Base-by-base conservation (phyloP, 495 filamentous ascomycete species). In the Daldinia loculata region DNA sequence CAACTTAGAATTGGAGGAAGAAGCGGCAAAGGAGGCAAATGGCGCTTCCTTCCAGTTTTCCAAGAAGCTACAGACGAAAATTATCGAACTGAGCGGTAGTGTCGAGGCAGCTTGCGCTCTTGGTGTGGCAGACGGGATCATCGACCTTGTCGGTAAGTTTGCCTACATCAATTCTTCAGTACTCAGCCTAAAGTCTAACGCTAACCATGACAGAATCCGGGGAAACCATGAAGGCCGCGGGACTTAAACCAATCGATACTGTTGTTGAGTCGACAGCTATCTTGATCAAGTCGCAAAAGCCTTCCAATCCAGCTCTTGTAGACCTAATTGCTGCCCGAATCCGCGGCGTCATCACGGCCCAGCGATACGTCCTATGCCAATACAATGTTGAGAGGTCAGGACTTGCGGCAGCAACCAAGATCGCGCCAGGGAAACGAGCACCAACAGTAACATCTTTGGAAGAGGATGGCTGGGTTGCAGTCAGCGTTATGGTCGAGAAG, bases 181-280 rank as follows among this genome's bases (percentile, higher is more conserved):
- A 26, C 17, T 45, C 38, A 6, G 7, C 4, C 30, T n/a, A 32
- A 9, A 43, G 63, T 34, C 14, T 34, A 26, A 53, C 36, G 62
- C 63, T 66, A 26, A 66, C n/a, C 19, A 53, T 48, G 11, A 6
- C 66, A 97, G 95, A 99, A 87, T 99, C 95, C 39, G 95, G 95
- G 55, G 94, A 98, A 76, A 99, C 95, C 11, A 99, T 99, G 95
- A 93, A 91, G 75, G 95, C 94, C 2, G 95, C 95, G 36, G 96
- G 96, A n/a, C 85, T 99, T 48, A 96, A 95, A 79, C 88, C 96
- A 67, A 97, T 99, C 75, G 94, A 93, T 68, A 99, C 95, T 2
- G 93, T 99, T 17, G 84, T 97, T 29, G 89, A 91, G 59, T 93
- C 90, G 61, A 93, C 89, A 3, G 94, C 95, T 26, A 87, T 97